These are phyloP conservation scores for Malbranchea zuffiana DNA, from an alignment of 2,329 filamentous ascomycete genomes.

Conservation along the genomic window DNA sequence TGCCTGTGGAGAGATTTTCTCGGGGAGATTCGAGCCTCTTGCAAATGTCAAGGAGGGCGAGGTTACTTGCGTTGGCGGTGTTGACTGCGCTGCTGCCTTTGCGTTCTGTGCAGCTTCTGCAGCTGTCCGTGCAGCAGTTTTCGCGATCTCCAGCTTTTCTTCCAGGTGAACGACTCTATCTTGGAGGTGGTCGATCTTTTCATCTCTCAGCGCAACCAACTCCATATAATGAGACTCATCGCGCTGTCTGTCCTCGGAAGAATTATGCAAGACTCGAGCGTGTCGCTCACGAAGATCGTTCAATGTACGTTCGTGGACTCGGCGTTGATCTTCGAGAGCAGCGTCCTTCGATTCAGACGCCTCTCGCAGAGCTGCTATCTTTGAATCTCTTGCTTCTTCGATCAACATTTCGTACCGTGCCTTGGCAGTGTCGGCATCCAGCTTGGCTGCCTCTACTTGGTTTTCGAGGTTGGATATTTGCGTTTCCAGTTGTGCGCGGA, in stretches of 20 bases:
- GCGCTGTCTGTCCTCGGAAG: conserved; percentile 69
- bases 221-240: conserved; percentile 71
- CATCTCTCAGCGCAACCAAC: conserved; percentile 67
- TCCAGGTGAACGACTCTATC: conserved; percentile 77
- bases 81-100: conserved; percentile 22
- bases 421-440: conserved; percentile 71
- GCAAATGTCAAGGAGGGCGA: conserved; percentile 39
- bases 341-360: conserved; percentile 43
- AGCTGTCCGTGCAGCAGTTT: conserved; percentile 74
- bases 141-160: conserved; percentile 82
- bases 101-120: conserved; percentile 59
- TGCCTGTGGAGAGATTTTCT: conserved; percentile 88
- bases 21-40: conserved; percentile 47
- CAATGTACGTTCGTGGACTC: conserved; percentile 59
- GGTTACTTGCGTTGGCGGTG: conserved; percentile 31
- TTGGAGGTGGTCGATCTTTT: conserved; percentile 74
- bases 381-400: conserved; percentile 64
- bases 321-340: conserved; percentile 47
- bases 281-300: conserved; percentile 68
- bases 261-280: conserved; percentile 60
- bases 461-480: conserved; percentile 61
- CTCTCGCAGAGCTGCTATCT: conserved; percentile 48
- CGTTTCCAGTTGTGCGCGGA: conserved; percentile 69
- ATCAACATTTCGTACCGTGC: conserved; percentile 74
- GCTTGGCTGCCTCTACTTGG: conserved; percentile 64